A percentile compares a stretch with the other conserved stretches of the same genome.
phyloP scores from a whole-genome alignment of 768 basidiomycete species.

The Mycena galopus region DNA sequence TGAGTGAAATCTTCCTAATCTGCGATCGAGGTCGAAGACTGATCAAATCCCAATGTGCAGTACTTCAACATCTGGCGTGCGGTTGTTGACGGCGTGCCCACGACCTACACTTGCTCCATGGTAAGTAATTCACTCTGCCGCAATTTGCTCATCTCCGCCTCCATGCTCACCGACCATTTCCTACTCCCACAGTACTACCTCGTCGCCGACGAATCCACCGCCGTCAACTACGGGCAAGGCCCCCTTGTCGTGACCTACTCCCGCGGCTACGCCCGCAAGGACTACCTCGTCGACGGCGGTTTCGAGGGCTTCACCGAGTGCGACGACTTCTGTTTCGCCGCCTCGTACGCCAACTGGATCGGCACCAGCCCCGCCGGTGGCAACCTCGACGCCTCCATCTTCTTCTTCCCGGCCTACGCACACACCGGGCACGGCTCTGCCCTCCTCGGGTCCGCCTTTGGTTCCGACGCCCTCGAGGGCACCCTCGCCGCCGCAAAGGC shows the following conservation, averaged over 20 bases:
- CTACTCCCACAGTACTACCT: conserved; percentile 54
- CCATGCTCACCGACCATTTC: too few species aligned
- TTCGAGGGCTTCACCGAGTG: conserved; percentile 59
- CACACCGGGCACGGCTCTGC: conserved; percentile 55
- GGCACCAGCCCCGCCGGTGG: conserved; percentile 54
- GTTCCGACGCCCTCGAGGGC: conserved; percentile 52
- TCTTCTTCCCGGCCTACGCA: conserved; percentile 56
- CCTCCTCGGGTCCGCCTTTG: conserved; percentile 59
- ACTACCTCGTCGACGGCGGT: conserved; percentile 55
- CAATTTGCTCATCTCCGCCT: background rate
- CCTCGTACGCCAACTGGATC: conserved; percentile 54
- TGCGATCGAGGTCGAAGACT: too few species aligned
- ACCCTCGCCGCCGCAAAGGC: conserved; percentile 50
- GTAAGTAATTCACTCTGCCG: conserved; percentile 43
- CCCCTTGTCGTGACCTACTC: conserved; percentile 60
- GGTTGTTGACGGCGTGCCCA: conserved; percentile 58
- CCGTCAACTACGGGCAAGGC: conserved; percentile 62
- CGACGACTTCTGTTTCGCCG: conserved; percentile 56
- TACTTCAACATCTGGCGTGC: conserved; percentile 70
- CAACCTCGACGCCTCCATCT: conserved; percentile 57
- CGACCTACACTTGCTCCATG: conserved; percentile 64
- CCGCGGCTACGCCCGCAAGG: conserved; percentile 59
- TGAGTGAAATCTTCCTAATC: too few species aligned
- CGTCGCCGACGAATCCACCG: conserved; percentile 57
- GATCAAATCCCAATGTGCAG: too few species aligned